Base-by-base conservation (phyloP, 495 filamentous ascomycete species). In the Penicillium subrubescens region DNA sequence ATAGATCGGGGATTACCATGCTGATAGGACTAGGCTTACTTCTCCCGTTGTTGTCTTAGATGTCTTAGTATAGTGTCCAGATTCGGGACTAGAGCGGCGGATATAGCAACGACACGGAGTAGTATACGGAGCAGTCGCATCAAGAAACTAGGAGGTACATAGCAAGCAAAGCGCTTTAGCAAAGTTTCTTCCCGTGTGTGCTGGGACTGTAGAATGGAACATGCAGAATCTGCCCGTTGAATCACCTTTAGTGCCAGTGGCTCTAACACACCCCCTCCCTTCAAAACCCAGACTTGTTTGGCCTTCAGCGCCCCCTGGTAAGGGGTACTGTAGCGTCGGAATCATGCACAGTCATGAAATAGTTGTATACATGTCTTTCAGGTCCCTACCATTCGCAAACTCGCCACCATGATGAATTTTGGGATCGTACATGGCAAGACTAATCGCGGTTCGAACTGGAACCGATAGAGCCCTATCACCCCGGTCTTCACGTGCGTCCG, bases 161-260 rank as follows among this genome's bases (percentile, higher is more conserved):
- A 52, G 1, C 2, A 7, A 17, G 48, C 12, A 27, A 27, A 31
- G 25, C 25, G 23, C 21, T 37, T 15, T 19, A 35, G 53, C 33
- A 56, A 10, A 56, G 53, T 56, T 35, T 56, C 51, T 44, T 68
- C 59, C 62, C 63, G 62, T 65, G 68, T 63, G 41, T 61, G 61
- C 65, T 66, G 57, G 52, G 64, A 67, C 66, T 65, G 27, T 25
- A 58, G 41, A 33, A 56, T 64, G 64, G 69, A 72, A 69, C 64
- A 64, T 72, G 69, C 69, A 67, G 64, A 66, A 46, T 44, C 59
- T 65, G 55, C 57, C 43, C 2, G 53, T 60, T 59, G 61, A 59
- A 70, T 67, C 64, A 67, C 67, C 62, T 23, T 63, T 70, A 67
- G 64, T 58, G 61, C 43, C 27, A 11, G 48, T 63, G 65, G 35